Conservation (phyloP, 2,329 filamentous ascomycete genomes). For the Sarocladium oryzae region DNA sequence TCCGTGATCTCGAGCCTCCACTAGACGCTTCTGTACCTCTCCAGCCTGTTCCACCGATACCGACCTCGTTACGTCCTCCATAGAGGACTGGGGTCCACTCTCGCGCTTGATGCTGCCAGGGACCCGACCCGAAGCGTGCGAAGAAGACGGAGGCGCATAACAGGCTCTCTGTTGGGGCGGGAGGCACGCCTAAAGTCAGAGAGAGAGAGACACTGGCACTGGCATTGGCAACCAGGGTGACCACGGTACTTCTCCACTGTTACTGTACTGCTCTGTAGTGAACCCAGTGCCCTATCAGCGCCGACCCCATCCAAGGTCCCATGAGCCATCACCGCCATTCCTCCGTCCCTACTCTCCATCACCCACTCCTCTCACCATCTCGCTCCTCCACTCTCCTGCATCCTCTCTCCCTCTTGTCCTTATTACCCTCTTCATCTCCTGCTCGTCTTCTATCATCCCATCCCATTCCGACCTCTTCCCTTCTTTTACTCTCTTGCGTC, state of each 20-base stretch:
- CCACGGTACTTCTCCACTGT: conserved; percentile 8
- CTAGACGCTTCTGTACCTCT: conserved; percentile 6
- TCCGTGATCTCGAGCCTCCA: no score
- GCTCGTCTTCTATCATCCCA: conserved; percentile 9
- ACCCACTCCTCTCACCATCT: conserved; percentile 4
- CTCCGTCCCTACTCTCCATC: conserved; percentile 2
- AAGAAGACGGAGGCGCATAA: neutral
- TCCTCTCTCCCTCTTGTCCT: conserved; percentile 11
- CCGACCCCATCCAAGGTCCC: conserved; percentile 7
- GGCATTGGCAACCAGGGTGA: conserved; percentile 5
- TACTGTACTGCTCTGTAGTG: neutral
- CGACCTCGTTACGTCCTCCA: conserved; percentile 2
- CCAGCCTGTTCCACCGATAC: conserved; percentile 7
- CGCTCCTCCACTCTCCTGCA: conserved; percentile 10
- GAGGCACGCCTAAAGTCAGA: no score
- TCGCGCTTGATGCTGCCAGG: conserved; percentile 7
- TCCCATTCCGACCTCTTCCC: conserved; percentile 6
- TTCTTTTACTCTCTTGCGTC: conserved; percentile 9
- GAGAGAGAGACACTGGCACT: neutral
- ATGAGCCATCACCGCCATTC: conserved; percentile 10
- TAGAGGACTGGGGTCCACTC: neutral
- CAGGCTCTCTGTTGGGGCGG: neutral
- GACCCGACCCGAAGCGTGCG: neutral
- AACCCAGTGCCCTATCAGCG: conserved; percentile 2
- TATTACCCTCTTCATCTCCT: conserved; percentile 12